These are phyloP conservation scores for Sclerotinia sclerotiorum DNA, from an alignment of 2,329 filamentous ascomycete species.

Conservation along the genomic window DNA sequence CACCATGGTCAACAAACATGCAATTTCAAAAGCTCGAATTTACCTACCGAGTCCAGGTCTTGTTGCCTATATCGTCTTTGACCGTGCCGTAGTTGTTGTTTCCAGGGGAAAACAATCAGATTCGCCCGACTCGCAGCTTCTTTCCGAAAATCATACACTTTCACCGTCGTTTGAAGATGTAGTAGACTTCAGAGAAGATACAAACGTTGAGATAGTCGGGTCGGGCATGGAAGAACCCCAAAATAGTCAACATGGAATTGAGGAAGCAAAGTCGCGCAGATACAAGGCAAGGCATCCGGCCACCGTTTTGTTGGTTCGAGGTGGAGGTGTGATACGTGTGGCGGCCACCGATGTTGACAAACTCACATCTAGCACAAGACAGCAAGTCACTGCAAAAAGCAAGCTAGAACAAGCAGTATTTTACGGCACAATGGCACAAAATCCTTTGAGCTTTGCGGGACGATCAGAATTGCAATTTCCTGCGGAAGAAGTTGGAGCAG, in stretches of 20 bases:
- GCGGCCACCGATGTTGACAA: constrained; percentile 59
- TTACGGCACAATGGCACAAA: constrained; percentile 78
- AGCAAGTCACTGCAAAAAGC: constrained; percentile 74
- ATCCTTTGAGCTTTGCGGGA: constrained; percentile 81
- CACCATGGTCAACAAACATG: constrained; percentile 46
- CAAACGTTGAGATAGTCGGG: constrained; percentile 62
- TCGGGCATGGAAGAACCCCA: constrained; percentile 63
- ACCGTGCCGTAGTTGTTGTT: constrained; percentile 72
- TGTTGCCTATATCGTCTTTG: constrained; percentile 80
- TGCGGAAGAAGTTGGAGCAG: constrained; percentile 68
- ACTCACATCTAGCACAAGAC: constrained; percentile 58
- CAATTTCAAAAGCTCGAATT: constrained; percentile 59
- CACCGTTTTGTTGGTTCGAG: constrained; percentile 61
- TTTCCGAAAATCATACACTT: constrained; percentile 62
- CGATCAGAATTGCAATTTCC: constrained; percentile 66
- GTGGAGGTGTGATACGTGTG: constrained; percentile 61
- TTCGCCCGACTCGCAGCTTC: constrained; percentile 73
- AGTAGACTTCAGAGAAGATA: constrained; percentile 71
- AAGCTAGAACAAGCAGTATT: constrained; percentile 95
- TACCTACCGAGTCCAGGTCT: constrained; percentile 77
- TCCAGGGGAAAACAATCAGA: constrained; percentile 69
- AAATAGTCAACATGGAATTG: constrained; percentile 41
- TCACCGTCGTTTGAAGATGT: constrained; percentile 79
- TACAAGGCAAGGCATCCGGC: constrained; percentile 61
- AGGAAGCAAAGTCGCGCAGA: constrained; percentile 52